phyloP scores from a whole-genome alignment of 495 filamentous ascomycete genomes.

The Talaromyces nanjingensis region DNA sequence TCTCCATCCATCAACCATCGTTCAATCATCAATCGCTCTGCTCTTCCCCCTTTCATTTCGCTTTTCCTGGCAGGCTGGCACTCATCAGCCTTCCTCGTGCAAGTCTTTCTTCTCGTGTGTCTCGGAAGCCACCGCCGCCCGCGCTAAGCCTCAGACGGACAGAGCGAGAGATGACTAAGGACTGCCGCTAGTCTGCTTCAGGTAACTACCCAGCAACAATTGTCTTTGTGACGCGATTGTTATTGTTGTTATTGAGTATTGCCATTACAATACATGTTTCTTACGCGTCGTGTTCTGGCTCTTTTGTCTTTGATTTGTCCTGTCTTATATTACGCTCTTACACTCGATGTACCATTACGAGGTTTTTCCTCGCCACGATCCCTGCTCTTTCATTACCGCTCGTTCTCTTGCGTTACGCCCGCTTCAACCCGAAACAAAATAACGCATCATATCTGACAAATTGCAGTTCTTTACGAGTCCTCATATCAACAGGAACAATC shows the following conservation, averaged over 20 bases:
- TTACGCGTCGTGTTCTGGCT: background rate
- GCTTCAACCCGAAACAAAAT: conserved; percentile 1
- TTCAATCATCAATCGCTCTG: background rate
- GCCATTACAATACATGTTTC: background rate
- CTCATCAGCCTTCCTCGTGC: background rate
- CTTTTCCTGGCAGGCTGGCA: background rate
- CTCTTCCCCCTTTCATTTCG: background rate
- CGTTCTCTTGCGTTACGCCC: background rate
- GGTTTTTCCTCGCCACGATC: background rate
- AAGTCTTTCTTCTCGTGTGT: background rate
- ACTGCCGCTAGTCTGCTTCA: background rate
- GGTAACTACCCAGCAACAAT: background rate
- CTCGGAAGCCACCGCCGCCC: background rate
- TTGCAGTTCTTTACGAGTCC: background rate
- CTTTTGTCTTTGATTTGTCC: background rate
- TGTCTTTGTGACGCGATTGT: background rate
- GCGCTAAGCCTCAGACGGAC: background rate
- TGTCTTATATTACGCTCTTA: background rate
- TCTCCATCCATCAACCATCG: background rate
- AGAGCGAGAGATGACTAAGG: background rate
- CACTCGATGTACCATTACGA: background rate
- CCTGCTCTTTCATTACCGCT: background rate
- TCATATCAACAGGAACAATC: background rate
- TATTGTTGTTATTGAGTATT: background rate
- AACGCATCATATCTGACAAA: background rate